Evolutionary conservation across 2,329 filamentous ascomycete species (phyloP), one percentile per base, ranked within the genome.

Genomic region (Eutypa lata): DNA sequence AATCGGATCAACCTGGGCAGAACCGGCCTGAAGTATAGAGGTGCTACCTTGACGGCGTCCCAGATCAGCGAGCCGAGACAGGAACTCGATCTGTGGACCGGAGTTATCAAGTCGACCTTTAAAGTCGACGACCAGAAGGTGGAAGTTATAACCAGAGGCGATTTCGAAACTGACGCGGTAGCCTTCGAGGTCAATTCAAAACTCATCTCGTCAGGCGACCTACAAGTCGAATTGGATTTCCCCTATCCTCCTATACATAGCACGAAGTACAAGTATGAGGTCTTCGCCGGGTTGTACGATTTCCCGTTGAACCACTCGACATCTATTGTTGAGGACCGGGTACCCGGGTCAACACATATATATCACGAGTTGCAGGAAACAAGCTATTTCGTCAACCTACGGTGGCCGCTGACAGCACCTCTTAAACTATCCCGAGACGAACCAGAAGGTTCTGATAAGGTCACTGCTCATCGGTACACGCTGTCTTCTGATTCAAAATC

Each of bases 1-100:
- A 75, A 77, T 24, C 68, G 74, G 2, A 63, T 77, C 35, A 77
- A 77, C 46, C 59, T 77, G 1, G 74, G 73, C 2, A 68, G 72
- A 1, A 70, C 76, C n/a, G 73, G 74, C 0, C 65, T 77, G 5
- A 68, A 61, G 18, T 75, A 74, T 42, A 62, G 64, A 18, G 64
- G 59, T 0, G 40, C 53, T 0, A 68, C 66, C 0, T 60, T 76
- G 1, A 58, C 64, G 0, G 61, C 68, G 6, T 54, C 53, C 2
- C 47, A 61, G 0, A 69, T 76, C 13, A 55, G 58, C 0, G 51
- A 66, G 1, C 68, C 67, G 1, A 42, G 53, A 3, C 74, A 76
- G 51, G 62, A 69, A 33, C 60, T 74, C 2, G 64, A 73, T 44
- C 55, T 74, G 1, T 74, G 71, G 67, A 67, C 65, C 40, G 72